Percentiles rank a stretch among this genome's conserved stretches.
phyloP scores from a whole-genome alignment of 257 asterid genomes.

The Capsicum pubescens region DNA sequence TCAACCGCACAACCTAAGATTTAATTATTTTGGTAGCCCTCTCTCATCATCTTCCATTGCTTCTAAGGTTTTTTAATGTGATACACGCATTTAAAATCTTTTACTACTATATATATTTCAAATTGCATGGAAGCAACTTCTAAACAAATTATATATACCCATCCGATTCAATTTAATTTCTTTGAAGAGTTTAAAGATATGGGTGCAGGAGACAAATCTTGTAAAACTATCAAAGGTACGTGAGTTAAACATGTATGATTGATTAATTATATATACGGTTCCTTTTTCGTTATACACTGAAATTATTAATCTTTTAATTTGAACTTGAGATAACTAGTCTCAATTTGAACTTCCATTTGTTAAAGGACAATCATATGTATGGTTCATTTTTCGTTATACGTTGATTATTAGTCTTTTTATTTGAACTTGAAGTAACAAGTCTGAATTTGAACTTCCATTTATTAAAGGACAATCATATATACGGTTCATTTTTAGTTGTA shows the following conservation, averaged over 20 bases:
- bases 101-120: not conserved
- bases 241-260: not conserved
- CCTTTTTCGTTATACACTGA: too few species aligned
- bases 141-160: not conserved
- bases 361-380: not conserved
- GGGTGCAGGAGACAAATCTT: not conserved
- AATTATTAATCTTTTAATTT: too few species aligned
- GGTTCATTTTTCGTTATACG: too few species aligned
- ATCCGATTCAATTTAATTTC: not conserved
- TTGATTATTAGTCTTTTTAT: too few species aligned
- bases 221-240: constrained; percentile 12
- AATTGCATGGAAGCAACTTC: constrained; percentile 2
- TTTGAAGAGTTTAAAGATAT: constrained; percentile 14
- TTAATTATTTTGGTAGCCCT: not conserved
- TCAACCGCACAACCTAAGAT: constrained; percentile 12
- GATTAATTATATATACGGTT: too few species aligned
- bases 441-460: not conserved
- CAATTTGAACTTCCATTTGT: not conserved
- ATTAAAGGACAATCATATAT: too few species aligned
- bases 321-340: not conserved
- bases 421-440: not conserved
- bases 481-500: too few species aligned
- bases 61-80: not conserved
- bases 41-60: not conserved
- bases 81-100: constrained; percentile 15